These are phyloP conservation scores for Pecoramyces ruminantium DNA, from an alignment of 192 early-diverging fungal genomes.

Conservation along the genomic window DNA sequence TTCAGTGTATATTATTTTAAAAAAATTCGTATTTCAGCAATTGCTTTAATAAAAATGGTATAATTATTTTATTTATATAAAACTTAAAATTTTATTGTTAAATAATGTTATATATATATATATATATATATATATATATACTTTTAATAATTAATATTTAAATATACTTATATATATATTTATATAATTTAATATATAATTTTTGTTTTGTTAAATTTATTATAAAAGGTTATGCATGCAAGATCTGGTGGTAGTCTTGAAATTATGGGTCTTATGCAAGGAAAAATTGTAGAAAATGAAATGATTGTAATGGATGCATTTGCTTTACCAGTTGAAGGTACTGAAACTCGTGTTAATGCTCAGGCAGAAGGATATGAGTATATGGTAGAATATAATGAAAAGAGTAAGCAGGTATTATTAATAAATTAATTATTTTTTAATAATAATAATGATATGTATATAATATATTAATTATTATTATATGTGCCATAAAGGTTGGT, in stretches of 20 bases:
- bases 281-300: constrained; percentile 68
- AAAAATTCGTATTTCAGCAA: constrained; percentile 78
- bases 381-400: constrained; percentile 84
- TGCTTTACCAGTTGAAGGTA: constrained; percentile 94
- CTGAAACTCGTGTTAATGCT: constrained; percentile 92
- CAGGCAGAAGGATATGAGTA: constrained; percentile 87
- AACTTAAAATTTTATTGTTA: too few species aligned
- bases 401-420: constrained; percentile 48
- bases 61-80: too few species aligned
- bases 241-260: constrained; percentile 88
- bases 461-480: constrained; percentile 1
- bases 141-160: neutral
- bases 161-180: neutral
- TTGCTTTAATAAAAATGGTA: constrained; percentile 97
- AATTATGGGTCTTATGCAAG: constrained; percentile 97
- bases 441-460: too few species aligned
- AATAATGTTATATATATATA: too few species aligned
- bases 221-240: constrained; percentile 76
- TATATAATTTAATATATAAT: too few species aligned
- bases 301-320: constrained; percentile 95
- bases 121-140: too few species aligned
- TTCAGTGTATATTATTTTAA: constrained; percentile 67
- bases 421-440: too few species aligned
- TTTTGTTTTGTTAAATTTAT: too few species aligned
- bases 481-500: constrained; percentile 36